Conservation (phyloP, 305 asterid species). For the Stenogyne calaminthoides region DNA sequence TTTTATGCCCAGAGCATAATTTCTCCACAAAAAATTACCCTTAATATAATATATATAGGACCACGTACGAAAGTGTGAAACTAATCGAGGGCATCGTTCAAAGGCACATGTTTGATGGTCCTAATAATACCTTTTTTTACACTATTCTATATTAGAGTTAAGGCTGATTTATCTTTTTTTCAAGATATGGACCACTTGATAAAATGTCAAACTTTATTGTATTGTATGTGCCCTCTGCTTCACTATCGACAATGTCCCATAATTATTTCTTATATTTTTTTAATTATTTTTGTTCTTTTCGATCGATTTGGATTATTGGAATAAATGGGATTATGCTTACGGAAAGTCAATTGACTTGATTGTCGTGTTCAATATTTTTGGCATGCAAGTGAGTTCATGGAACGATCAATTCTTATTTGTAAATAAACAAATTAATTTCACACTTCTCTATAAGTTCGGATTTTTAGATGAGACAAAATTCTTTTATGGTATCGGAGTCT, state of each 20-base stretch:
- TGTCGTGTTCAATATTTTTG: neutral
- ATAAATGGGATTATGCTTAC: neutral
- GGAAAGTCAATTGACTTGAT: neutral
- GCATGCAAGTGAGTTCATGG: neutral
- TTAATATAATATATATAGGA: neutral
- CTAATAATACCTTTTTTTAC: conserved; percentile 24
- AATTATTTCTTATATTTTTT: neutral
- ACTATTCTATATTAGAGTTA: conserved; percentile 30
- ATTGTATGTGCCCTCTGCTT: conserved; percentile 28
- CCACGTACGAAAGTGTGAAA: neutral
- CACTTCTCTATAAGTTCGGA: too few species aligned
- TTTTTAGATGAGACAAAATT: too few species aligned
- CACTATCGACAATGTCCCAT: conserved; percentile 2
- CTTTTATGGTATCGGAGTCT: too few species aligned
- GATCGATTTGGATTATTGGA: neutral
- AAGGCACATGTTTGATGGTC: conserved; percentile 33
- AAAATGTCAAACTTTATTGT: conserved; percentile 31
- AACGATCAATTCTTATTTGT: neutral
- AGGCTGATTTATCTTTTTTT: conserved; percentile 28
- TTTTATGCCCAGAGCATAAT: too few species aligned
- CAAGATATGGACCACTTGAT: conserved; percentile 36
- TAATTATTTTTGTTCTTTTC: neutral
- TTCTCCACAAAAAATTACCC: too few species aligned
- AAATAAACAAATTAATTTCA: too few species aligned
- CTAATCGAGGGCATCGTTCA: neutral